A percentile compares a stretch with the other conserved stretches of the same genome.
These are phyloP conservation scores for Hypericum perforatum DNA, from an alignment of 345 rosid species.

Conservation along the genomic window DNA sequence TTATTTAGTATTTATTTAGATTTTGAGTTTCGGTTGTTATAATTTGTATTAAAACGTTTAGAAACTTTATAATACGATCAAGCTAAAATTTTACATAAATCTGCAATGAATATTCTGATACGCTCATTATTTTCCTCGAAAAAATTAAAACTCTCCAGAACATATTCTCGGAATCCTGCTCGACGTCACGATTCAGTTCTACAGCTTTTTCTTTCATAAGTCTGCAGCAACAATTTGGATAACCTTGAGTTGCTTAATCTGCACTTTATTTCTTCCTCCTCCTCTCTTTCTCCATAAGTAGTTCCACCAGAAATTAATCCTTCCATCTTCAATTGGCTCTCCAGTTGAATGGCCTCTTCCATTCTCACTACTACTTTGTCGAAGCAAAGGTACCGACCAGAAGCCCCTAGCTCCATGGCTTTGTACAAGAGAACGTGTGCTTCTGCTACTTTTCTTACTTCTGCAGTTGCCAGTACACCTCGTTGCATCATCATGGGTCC, in stretches of 20 bases:
- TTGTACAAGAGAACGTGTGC: slow-evolving; percentile 27
- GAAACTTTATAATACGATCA: no score
- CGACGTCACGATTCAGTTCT: no score
- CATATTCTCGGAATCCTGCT: no score
- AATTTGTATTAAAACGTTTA: no score
- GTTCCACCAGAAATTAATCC: slow-evolving; percentile 12
- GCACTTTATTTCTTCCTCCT: slow-evolving; percentile 11
- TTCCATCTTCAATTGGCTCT: slow-evolving; percentile 13
- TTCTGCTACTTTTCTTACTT: slow-evolving; percentile 26
- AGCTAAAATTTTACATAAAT: no score
- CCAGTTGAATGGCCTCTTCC: slow-evolving; percentile 23
- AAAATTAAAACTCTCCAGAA: no score
- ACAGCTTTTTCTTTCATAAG: slow-evolving; percentile 7
- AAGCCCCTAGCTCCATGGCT: slow-evolving; percentile 29
- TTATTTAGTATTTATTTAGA: no score
- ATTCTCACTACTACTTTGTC: slow-evolving; percentile 14
- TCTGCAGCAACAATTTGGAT: slow-evolving; percentile 12
- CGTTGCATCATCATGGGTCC: slow-evolving; percentile 20
- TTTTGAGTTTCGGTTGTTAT: no score
- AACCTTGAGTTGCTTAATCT: slow-evolving; percentile 24
- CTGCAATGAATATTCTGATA: no score
- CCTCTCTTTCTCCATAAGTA: background rate
- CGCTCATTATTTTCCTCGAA: no score
- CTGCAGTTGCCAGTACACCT: slow-evolving; percentile 20
- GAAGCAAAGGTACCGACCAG: slow-evolving; percentile 28